Percentiles rank a stretch among this genome's conserved stretches.
Evolutionary conservation across 768 basidiomycete species (phyloP).

Genomic region (Phanerochaete sordida): DNA sequence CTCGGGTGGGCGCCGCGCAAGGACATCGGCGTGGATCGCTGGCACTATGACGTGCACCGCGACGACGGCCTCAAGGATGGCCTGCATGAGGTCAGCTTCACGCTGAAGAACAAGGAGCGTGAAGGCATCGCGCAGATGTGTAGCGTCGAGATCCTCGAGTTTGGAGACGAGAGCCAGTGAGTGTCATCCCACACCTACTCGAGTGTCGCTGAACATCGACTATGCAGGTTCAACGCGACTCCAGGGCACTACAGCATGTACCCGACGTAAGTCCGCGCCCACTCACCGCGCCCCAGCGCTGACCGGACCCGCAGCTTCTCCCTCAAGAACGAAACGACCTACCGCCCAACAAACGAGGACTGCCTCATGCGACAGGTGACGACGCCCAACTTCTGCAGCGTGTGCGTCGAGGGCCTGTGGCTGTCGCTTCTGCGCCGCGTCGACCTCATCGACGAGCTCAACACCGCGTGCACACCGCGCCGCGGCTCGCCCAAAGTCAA

Average conservation of each 20-base stretch:
- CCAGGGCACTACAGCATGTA: slow-evolving; percentile 63
- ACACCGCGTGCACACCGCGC: slow-evolving; percentile 33
- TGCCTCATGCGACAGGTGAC: slow-evolving; percentile 79
- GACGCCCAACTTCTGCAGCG: slow-evolving; percentile 69
- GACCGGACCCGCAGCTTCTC: slow-evolving; percentile 36
- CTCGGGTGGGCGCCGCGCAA: slow-evolving; percentile 55
- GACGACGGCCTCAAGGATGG: slow-evolving; percentile 42
- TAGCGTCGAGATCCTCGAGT: slow-evolving; percentile 71
- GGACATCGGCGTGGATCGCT: slow-evolving; percentile 64
- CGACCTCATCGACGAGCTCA: slow-evolving; percentile 56
- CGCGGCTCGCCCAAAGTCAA: background rate
- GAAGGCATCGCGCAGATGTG: slow-evolving; percentile 70
- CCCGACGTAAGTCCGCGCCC: slow-evolving; percentile 50
- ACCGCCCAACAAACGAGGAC: slow-evolving; percentile 80
- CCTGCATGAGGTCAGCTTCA: slow-evolving; percentile 57
- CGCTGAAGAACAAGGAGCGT: slow-evolving; percentile 41
- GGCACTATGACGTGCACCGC: slow-evolving; percentile 65
- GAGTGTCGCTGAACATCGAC: background rate
- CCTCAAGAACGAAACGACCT: slow-evolving; percentile 58
- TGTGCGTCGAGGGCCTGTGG: slow-evolving; percentile 76
- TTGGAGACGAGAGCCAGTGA: slow-evolving; percentile 58
- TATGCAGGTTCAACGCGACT: slow-evolving; percentile 51
- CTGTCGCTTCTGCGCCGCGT: slow-evolving; percentile 55
- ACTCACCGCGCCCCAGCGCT: background rate
- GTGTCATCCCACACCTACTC: too few species aligned